These are phyloP conservation scores for Nicotiana noctiflora DNA, from an alignment of 257 asterid genomes.

Conservation along the genomic window DNA sequence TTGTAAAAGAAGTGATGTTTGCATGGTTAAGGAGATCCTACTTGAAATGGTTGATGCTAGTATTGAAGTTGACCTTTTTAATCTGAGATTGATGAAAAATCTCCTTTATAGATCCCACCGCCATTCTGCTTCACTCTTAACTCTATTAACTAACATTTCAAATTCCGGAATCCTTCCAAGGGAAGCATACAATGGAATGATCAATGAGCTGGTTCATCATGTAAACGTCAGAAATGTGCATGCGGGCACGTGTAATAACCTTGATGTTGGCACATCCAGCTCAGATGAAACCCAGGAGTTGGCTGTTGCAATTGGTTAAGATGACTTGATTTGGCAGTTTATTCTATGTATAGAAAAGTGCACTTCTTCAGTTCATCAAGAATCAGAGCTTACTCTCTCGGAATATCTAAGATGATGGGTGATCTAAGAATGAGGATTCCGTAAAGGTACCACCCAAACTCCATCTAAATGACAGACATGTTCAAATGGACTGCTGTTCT, in stretches of 20 bases:
- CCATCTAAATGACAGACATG: background rate
- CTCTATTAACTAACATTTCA: constrained; percentile 23
- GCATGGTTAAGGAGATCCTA: constrained; percentile 33
- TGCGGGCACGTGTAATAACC: background rate
- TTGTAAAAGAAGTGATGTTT: constrained; percentile 37
- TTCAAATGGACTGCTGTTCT: background rate
- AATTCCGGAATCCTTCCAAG: constrained; percentile 31
- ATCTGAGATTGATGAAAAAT: constrained; percentile 23
- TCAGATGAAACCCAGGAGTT: constrained; percentile 18
- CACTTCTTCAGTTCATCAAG: background rate
- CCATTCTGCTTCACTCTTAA: constrained; percentile 15
- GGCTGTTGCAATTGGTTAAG: constrained; percentile 23
- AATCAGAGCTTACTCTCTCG: background rate
- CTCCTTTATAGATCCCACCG: constrained; percentile 17
- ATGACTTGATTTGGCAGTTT: background rate
- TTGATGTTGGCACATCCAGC: constrained; percentile 8
- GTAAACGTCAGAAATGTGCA: background rate
- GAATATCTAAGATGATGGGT: background rate
- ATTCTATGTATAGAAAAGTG: background rate
- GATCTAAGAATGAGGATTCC: background rate
- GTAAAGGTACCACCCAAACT: background rate
- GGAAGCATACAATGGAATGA: constrained; percentile 11
- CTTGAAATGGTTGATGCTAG: constrained; percentile 43
- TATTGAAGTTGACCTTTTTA: constrained; percentile 30
- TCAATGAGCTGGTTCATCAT: constrained; percentile 7